These are phyloP conservation scores for Phaffia australis DNA, from an alignment of 768 basidiomycete species.

Conservation along the genomic window DNA sequence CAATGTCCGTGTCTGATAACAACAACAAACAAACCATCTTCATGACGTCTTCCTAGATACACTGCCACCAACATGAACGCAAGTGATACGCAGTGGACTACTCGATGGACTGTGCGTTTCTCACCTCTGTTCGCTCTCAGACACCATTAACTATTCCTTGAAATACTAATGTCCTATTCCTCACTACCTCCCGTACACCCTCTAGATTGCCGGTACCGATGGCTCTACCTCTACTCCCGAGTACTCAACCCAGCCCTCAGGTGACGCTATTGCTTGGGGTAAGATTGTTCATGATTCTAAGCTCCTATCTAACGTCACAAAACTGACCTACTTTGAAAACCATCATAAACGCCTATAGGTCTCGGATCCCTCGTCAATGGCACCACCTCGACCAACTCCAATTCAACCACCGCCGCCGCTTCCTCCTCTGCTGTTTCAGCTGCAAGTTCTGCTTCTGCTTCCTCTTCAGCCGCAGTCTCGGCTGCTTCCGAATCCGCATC, in stretches of 20 bases:
- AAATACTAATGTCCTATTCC: not conserved
- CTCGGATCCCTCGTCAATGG: conserved; percentile 1
- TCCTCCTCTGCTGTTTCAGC: conserved; percentile 10
- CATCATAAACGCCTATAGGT: not conserved
- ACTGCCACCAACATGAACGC: conserved; percentile 14
- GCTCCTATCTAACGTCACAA: not conserved
- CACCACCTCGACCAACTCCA: not conserved
- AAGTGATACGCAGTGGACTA: conserved; percentile 15
- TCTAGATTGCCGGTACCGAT: conserved; percentile 22
- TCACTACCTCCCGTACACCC: not conserved
- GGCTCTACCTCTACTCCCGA: conserved; percentile 11
- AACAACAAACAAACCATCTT: not conserved
- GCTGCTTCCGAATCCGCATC: not conserved
- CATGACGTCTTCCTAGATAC: conserved; percentile 6
- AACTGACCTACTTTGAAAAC: not conserved
- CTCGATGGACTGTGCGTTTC: conserved; percentile 21
- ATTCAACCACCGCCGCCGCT: conserved; percentile 1
- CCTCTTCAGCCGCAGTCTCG: conserved; percentile 1
- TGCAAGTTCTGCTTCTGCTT: conserved; percentile 1
- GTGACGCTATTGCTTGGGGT: conserved; percentile 21
- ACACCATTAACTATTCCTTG: not conserved
- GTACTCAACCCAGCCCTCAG: conserved; percentile 19
- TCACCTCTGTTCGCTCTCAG: not conserved
- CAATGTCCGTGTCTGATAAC: not conserved
- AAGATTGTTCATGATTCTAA: not conserved